These are phyloP conservation scores for Hypsizygus ulmarius DNA, from an alignment of 1,284 basidiomycete species.

Conservation along the genomic window DNA sequence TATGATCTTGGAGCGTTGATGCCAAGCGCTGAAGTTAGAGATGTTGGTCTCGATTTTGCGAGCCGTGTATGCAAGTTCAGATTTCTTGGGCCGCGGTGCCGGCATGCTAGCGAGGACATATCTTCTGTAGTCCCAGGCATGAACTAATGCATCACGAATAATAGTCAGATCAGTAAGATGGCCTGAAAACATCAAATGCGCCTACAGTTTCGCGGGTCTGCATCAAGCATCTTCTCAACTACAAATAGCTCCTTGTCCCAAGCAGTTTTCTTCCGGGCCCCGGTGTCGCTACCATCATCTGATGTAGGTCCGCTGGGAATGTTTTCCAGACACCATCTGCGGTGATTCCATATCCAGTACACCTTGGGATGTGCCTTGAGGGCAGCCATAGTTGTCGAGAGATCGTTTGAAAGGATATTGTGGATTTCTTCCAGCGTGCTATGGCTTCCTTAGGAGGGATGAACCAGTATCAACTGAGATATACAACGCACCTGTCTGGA, in stretches of 20 bases:
- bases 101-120: slow-evolving; percentile 77
- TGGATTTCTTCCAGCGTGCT: slow-evolving; percentile 68
- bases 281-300: slow-evolving; percentile 40
- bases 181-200: slow-evolving; percentile 6
- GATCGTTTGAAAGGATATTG: slow-evolving; percentile 63
- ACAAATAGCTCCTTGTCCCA: slow-evolving; percentile 86
- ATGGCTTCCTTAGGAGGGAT: slow-evolving; percentile 12
- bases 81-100: slow-evolving; percentile 44
- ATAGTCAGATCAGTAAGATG: neutral
- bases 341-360: slow-evolving; percentile 97
- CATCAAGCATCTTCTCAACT: slow-evolving; percentile 87
- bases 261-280: slow-evolving; percentile 68
- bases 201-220: slow-evolving; percentile 89
- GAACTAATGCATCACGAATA: slow-evolving; percentile 51
- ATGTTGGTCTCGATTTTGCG: slow-evolving; percentile 94
- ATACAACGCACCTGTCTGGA: slow-evolving; percentile 48
- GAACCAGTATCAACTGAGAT: slow-evolving; percentile 1
- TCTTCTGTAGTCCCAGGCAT: slow-evolving; percentile 89
- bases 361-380: slow-evolving; percentile 88
- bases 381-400: slow-evolving; percentile 77
- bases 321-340: slow-evolving; percentile 88
- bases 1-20: slow-evolving; percentile 88
- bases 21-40: slow-evolving; percentile 99
- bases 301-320: slow-evolving; percentile 67
- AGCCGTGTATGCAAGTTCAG: slow-evolving; percentile 81